phyloP scores from a whole-genome alignment of 83 land plant species.

The Picea engelmannii region DNA sequence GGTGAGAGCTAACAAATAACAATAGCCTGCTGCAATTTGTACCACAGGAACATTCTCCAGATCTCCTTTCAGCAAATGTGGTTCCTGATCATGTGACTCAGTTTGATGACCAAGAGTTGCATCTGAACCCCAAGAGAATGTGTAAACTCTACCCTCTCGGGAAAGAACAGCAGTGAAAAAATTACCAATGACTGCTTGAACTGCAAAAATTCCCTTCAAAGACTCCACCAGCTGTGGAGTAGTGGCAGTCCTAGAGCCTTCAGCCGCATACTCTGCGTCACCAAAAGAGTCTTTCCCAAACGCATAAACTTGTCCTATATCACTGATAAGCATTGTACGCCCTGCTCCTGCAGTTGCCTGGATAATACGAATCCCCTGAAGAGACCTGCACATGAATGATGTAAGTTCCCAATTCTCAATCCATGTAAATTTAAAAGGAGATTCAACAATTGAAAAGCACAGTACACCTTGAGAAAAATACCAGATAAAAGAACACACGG shows the following conservation, averaged over 20 bases:
- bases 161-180: conserved; percentile 91
- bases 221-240: conserved; percentile 81
- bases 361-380: conserved; percentile 75
- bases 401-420: neutral
- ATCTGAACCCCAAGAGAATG: conserved; percentile 89
- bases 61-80: conserved; percentile 64
- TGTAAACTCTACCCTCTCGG: conserved; percentile 85
- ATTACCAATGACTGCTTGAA: conserved; percentile 91
- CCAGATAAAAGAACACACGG: neutral
- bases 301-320: conserved; percentile 80
- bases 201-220: conserved; percentile 78
- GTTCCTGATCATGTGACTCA: conserved; percentile 65
- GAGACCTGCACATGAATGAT: conserved; percentile 40
- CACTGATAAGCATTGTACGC: conserved; percentile 84
- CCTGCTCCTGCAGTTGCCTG: conserved; percentile 90
- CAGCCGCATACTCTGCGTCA: conserved; percentile 68
- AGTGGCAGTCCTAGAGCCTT: conserved; percentile 53
- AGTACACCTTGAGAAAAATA: conserved; percentile 6
- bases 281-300: conserved; percentile 91
- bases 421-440: neutral
- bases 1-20: conserved; percentile 84
- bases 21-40: conserved; percentile 96
- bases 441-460: neutral
- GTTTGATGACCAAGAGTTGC: conserved; percentile 84
- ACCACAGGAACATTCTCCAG: conserved; percentile 87